Evolutionary conservation across 352 stramenopile genomes (phyloP).

Genomic region (Pythium myriotylum): DNA sequence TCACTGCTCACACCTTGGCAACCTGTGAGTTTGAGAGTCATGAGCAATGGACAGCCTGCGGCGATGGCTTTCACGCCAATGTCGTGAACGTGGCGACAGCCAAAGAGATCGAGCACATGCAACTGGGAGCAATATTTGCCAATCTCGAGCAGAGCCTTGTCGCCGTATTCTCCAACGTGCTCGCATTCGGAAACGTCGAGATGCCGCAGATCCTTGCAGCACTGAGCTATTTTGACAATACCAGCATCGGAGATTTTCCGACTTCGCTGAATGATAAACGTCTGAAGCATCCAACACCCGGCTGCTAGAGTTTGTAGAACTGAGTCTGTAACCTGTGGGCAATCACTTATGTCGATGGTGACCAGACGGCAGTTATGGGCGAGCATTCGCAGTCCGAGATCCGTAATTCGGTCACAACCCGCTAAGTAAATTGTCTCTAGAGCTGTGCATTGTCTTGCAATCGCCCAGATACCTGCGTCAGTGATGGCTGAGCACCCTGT

Average conservation of each 20-base stretch:
- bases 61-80: slow-evolving; percentile 79
- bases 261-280: slow-evolving; percentile 85
- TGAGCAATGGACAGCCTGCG: slow-evolving; percentile 80
- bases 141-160: slow-evolving; percentile 91
- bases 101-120: slow-evolving; percentile 80
- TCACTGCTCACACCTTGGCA: slow-evolving; percentile 83
- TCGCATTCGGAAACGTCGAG: slow-evolving; percentile 88
- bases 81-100: slow-evolving; percentile 89
- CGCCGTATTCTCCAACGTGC: slow-evolving; percentile 90
- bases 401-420: slow-evolving; percentile 80
- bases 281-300: slow-evolving; percentile 85
- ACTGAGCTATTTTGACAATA: slow-evolving; percentile 87
- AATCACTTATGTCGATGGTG: slow-evolving; percentile 85
- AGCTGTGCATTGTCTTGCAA: slow-evolving; percentile 74
- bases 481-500: slow-evolving; percentile 76
- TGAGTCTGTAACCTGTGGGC: slow-evolving; percentile 81
- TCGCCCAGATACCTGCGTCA: slow-evolving; percentile 86
- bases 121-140: slow-evolving; percentile 81
- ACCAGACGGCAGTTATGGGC: slow-evolving; percentile 87
- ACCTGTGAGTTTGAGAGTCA: slow-evolving; percentile 85
- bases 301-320: slow-evolving; percentile 85
- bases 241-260: slow-evolving; percentile 78
- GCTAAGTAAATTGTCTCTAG: slow-evolving; percentile 81
- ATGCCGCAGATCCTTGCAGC: slow-evolving; percentile 75
- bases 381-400: slow-evolving; percentile 88